Conservation (phyloP, 148 eudicot genomes). For the Spergularia bocconei region DNA sequence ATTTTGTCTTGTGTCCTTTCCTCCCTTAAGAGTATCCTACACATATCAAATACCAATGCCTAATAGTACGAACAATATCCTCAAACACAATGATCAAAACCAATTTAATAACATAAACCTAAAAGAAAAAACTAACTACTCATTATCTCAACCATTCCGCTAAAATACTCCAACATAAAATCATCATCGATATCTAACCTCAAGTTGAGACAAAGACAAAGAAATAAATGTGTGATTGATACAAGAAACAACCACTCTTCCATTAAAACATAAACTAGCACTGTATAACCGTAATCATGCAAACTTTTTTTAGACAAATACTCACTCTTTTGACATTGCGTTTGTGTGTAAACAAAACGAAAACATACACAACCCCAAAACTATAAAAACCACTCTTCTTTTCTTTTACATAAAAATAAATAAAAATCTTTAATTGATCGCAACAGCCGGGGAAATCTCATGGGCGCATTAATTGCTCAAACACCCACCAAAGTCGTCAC, state of each 20-base stretch:
- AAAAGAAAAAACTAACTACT: no score
- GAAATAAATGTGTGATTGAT: constrained; percentile 7
- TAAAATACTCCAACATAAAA: no score
- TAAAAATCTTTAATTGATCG: constrained; percentile 11
- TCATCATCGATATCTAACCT: no score
- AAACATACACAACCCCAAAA: not conserved
- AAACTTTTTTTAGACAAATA: not conserved
- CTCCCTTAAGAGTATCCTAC: no score
- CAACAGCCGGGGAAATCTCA: constrained; percentile 27
- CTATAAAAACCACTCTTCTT: no score
- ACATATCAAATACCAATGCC: no score
- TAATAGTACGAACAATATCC: no score
- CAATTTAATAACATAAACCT: no score
- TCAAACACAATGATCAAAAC: no score
- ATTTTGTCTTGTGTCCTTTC: no score
- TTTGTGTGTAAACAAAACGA: constrained; percentile 10
- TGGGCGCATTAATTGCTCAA: constrained; percentile 29
- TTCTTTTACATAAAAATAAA: no score
- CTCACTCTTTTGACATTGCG: constrained; percentile 7
- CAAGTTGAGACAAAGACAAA: not conserved
- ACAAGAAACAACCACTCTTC: constrained; percentile 9
- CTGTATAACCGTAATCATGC: not conserved
- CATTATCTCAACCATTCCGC: no score
- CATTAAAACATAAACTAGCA: not conserved
- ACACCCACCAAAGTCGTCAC: constrained; percentile 18